phyloP scores from a whole-genome alignment of 2,329 filamentous ascomycete genomes.

The Chaetomiaceae sp. region DNA sequence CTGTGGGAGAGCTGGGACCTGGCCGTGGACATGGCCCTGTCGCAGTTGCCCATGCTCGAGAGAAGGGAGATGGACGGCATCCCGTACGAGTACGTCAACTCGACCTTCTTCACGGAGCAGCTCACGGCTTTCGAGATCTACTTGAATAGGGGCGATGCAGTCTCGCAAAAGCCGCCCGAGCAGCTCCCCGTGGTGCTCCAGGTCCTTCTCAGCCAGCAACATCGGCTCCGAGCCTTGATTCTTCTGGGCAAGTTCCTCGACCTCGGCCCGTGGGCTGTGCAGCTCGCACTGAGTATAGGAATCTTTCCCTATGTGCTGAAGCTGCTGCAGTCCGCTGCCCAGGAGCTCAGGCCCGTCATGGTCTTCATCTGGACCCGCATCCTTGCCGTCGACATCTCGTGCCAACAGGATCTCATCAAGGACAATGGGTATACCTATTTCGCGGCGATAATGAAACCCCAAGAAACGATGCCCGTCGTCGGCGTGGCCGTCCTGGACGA shows the following conservation, averaged over 20 bases:
- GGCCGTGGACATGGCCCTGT: conserved; percentile 89
- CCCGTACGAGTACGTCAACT: conserved; percentile 91
- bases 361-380: conserved; percentile 99
- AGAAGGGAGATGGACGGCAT: conserved; percentile 67
- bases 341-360: conserved; percentile 96
- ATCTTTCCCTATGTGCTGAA: conserved; percentile 99
- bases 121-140: conserved; percentile 97
- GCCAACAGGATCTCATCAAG: conserved; percentile 89
- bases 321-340: conserved; percentile 86
- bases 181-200: conserved; percentile 95
- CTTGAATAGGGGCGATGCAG: conserved; percentile 72
- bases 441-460: conserved; percentile 82
- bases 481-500: conserved; percentile 66
- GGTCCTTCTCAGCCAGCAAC: conserved; percentile 91
- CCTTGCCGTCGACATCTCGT: conserved; percentile 88
- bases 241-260: conserved; percentile 91
- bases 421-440: conserved; percentile 98
- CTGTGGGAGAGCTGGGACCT: conserved; percentile 98
- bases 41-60: conserved; percentile 82
- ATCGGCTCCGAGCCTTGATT: conserved; percentile 84
- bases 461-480: conserved; percentile 75
- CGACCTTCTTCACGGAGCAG: conserved; percentile 94
- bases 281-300: conserved; percentile 91
- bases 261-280: conserved; percentile 96
- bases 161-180: conserved; percentile 82